phyloP scores from a whole-genome alignment of 2,329 filamentous ascomycete species.

The Periconia digitata region DNA sequence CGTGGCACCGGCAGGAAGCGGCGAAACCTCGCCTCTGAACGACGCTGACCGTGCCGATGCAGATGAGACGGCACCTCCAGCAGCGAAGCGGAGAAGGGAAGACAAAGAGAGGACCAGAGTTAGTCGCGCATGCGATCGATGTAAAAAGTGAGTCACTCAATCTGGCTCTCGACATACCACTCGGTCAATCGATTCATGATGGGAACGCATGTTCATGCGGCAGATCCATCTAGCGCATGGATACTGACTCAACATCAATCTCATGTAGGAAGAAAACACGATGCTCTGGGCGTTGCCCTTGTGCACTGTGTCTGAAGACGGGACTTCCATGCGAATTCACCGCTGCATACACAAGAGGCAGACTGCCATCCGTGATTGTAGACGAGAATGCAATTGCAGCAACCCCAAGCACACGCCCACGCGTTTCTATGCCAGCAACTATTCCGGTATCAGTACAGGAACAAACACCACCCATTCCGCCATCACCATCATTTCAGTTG shows the following conservation, averaged over 20 bases:
- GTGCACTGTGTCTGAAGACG: constrained; percentile 32
- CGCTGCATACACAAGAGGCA: constrained; percentile 53
- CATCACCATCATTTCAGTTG: constrained; percentile 21
- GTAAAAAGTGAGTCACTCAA: constrained; percentile 46
- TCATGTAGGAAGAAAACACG: constrained; percentile 43
- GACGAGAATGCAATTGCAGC: constrained; percentile 31
- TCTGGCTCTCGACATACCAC: too few species aligned
- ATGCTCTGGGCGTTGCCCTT: constrained; percentile 41
- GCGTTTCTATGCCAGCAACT: constrained; percentile 17
- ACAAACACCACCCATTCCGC: constrained; percentile 5
- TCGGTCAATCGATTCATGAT: background rate
- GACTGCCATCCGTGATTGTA: constrained; percentile 45
- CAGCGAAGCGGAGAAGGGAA: constrained; percentile 37
- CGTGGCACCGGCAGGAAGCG: background rate
- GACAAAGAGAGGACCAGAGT: constrained; percentile 45
- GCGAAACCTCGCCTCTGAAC: background rate
- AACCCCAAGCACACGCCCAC: constrained; percentile 17
- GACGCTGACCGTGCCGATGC: background rate
- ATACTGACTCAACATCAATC: background rate
- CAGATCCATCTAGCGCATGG: background rate
- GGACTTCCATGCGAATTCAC: constrained; percentile 51
- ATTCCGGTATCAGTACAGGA: constrained; percentile 6
- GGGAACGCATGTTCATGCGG: background rate
- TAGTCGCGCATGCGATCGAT: constrained; percentile 52
- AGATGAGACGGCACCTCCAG: constrained; percentile 2